phyloP scores from a whole-genome alignment of 2,329 filamentous ascomycete species.

The Coniochaeta sp. region DNA sequence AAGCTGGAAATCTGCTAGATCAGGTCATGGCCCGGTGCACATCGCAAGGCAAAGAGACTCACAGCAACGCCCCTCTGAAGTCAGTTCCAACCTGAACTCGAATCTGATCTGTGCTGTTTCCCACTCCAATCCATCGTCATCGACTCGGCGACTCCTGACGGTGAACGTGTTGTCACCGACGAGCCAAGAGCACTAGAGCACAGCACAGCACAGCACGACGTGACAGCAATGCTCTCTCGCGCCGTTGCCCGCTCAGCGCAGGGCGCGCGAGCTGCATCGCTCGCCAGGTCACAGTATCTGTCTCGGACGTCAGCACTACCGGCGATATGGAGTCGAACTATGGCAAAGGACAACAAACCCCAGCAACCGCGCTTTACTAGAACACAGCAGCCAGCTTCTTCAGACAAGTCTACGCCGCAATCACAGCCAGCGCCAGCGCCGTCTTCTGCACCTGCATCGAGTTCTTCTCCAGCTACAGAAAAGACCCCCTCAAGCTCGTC shows the following conservation, averaged over 20 bases:
- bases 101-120: not conserved
- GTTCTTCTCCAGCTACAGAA: not conserved
- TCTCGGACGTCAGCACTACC: slow-evolving; percentile 22
- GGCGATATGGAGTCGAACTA: slow-evolving; percentile 33
- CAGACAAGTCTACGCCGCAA: slow-evolving; percentile 8
- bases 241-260: slow-evolving; percentile 25
- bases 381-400: slow-evolving; percentile 8
- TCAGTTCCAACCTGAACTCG: not conserved
- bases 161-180: not conserved
- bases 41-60: not conserved
- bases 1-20: not conserved
- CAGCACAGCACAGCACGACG: not conserved
- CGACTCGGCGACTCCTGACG: not conserved
- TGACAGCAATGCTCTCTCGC: slow-evolving; percentile 29
- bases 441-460: not conserved
- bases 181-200: not conserved
- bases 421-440: slow-evolving; percentile 4
- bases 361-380: slow-evolving; percentile 15
- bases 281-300: slow-evolving; percentile 18
- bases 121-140: not conserved
- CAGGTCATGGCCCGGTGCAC: not conserved
- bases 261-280: slow-evolving; percentile 20
- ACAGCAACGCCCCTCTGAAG: not conserved
- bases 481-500: not conserved
- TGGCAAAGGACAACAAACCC: slow-evolving; percentile 30